A percentile compares a stretch with the other conserved stretches of the same genome.
phyloP scores from a whole-genome alignment of 1,139 yeast genomes.

The Pichia cactophila region DNA sequence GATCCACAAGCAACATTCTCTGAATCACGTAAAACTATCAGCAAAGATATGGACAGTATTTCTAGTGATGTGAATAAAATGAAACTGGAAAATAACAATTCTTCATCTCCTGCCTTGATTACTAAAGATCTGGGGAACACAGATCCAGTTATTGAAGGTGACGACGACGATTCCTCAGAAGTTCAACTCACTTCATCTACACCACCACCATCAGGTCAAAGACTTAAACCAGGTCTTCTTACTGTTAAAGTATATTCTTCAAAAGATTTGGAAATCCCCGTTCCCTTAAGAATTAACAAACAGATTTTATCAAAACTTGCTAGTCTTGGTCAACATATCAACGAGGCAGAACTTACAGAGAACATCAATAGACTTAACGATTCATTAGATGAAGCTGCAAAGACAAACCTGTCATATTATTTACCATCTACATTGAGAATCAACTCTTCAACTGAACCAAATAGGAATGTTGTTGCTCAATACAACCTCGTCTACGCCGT shows the following conservation, averaged over 20 bases:
- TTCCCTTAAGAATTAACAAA: conserved; percentile 38
- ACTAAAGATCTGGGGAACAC: conserved; percentile 24
- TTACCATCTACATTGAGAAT: conserved; percentile 64
- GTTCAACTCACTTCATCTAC: background rate
- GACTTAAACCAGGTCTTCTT: conserved; percentile 52
- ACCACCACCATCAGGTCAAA: background rate
- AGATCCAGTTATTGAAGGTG: conserved; percentile 25
- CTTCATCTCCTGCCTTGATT: conserved; percentile 17
- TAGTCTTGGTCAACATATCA: conserved; percentile 26
- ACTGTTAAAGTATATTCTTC: conserved; percentile 65
- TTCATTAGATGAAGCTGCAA: conserved; percentile 23
- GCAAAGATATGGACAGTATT: conserved; percentile 15
- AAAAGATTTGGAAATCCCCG: conserved; percentile 52
- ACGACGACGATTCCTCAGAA: background rate
- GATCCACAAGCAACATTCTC: conserved; percentile 11
- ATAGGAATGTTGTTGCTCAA: conserved; percentile 44
- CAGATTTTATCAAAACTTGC: conserved; percentile 48
- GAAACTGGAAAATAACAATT: background rate
- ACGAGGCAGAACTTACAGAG: conserved; percentile 37
- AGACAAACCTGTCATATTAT: conserved; percentile 33
- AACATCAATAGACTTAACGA: conserved; percentile 34
- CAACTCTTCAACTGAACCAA: conserved; percentile 25
- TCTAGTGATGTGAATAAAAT: conserved; percentile 8
- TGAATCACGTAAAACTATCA: conserved; percentile 22
- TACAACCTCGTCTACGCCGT: conserved; percentile 45